Conservation (phyloP, 106 monocot species). For the Apostasia ramifera region DNA sequence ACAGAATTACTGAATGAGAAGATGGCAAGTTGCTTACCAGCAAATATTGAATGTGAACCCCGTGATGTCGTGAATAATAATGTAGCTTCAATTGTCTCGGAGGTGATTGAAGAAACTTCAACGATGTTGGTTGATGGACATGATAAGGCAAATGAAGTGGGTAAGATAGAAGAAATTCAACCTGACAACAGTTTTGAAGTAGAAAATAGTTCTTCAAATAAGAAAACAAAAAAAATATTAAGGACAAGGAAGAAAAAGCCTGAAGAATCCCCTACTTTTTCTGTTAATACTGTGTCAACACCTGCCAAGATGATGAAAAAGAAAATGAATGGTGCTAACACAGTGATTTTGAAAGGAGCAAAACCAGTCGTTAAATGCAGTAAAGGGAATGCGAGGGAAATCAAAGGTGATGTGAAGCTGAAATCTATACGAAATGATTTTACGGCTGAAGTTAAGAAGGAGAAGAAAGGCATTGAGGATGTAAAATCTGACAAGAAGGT, state of each 20-base stretch:
- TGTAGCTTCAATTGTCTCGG: not conserved
- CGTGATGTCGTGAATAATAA: not conserved
- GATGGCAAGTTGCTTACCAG: not conserved
- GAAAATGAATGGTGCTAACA: not conserved
- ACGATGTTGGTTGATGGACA: not conserved
- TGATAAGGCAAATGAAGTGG: conserved; percentile 2
- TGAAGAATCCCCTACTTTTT: not conserved
- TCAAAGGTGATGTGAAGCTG: not conserved
- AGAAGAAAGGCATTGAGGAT: not conserved
- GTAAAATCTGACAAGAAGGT: not conserved
- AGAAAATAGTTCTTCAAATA: not conserved
- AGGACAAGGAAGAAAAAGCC: conserved; percentile 10
- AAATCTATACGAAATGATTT: not conserved
- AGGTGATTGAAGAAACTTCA: conserved; percentile 3
- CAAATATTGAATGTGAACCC: too few relatives aligned
- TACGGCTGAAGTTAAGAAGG: not conserved
- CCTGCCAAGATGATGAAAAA: conserved; percentile 1
- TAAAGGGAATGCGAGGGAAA: not conserved
- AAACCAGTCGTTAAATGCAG: not conserved
- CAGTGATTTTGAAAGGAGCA: not conserved
- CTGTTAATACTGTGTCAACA: not conserved
- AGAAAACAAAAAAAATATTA: conserved; percentile 1
- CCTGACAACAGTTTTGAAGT: conserved; percentile 1
- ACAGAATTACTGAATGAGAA: not conserved
- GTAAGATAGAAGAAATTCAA: conserved; percentile 4